Evolutionary conservation across 345 rosid species (phyloP).

Genomic region (Arabidopsis arenosa): DNA sequence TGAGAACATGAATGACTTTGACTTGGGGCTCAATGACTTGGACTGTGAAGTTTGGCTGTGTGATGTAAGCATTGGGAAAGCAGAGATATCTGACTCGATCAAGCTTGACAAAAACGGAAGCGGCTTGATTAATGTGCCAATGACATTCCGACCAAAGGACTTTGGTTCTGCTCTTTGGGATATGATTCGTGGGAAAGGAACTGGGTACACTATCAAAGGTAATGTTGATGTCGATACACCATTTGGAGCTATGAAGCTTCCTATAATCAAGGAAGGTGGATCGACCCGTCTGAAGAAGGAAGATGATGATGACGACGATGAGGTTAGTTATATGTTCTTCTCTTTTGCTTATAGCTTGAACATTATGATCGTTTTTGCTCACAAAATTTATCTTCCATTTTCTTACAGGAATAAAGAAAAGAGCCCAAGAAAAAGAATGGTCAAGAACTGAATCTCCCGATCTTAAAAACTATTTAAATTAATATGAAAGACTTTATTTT

Average conservation of each 20-base stretch:
- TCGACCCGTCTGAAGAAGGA: conserved; percentile 85
- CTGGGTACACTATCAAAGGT: conserved; percentile 90
- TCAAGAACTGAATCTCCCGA: conserved; percentile 5
- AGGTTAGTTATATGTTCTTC: conserved; percentile 48
- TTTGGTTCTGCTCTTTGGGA: conserved; percentile 99
- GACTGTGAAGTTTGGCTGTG: conserved; percentile 88
- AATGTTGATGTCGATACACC: conserved; percentile 85
- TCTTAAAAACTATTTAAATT: conserved; percentile 2
- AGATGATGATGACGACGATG: conserved; percentile 77
- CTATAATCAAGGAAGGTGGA: conserved; percentile 92
- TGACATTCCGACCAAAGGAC: conserved; percentile 93
- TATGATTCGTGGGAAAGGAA: conserved; percentile 95
- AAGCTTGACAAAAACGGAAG: conserved; percentile 79
- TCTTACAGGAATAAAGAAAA: conserved; percentile 34
- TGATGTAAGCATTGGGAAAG: conserved; percentile 72
- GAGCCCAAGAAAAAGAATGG: conserved; percentile 14
- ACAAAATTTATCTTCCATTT: background rate
- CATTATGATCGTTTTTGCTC: conserved; percentile 1
- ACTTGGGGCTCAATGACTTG: conserved; percentile 76
- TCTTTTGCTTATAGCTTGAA: conserved; percentile 3
- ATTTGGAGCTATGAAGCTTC: conserved; percentile 93
- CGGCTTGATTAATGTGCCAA: conserved; percentile 64
- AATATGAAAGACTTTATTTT: conserved; percentile 28
- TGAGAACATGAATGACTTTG: conserved; percentile 89
- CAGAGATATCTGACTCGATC: conserved; percentile 67